A percentile compares a stretch with the other conserved stretches of the same genome.
These are phyloP conservation scores for Hypoxylon sp. DNA, from an alignment of 2,329 filamentous ascomycete genomes.

Conservation along the genomic window DNA sequence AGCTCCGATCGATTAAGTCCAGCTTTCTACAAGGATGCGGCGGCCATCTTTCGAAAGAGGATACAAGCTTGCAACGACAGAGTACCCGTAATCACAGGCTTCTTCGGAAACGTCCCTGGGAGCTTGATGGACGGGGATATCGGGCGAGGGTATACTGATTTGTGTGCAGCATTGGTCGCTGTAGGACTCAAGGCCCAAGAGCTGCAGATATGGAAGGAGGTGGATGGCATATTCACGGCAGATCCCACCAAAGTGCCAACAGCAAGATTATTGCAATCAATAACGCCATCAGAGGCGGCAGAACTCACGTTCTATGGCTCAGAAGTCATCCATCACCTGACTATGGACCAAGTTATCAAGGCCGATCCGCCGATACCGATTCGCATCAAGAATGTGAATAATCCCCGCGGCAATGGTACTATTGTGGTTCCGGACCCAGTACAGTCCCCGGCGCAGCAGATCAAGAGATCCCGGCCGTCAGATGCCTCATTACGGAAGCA, in stretches of 20 bases:
- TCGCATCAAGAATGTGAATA: constrained; percentile 93
- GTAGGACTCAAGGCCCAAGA: constrained; percentile 90
- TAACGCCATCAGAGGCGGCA: constrained; percentile 94
- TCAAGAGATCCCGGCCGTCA: constrained; percentile 63
- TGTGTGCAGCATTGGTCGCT: constrained; percentile 91
- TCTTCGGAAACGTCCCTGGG: constrained; percentile 93
- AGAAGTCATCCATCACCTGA: constrained; percentile 98
- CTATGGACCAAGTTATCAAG: constrained; percentile 95
- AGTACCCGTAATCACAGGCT: constrained; percentile 88
- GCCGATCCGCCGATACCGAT: constrained; percentile 84
- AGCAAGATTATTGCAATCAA: constrained; percentile 86
- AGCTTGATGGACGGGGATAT: constrained; percentile 90
- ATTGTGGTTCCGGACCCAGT: constrained; percentile 82
- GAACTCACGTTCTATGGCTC: constrained; percentile 95
- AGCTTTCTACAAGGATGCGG: constrained; percentile 76
- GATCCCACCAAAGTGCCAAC: constrained; percentile 92
- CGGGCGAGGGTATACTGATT: constrained; percentile 94
- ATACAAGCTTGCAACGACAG: constrained; percentile 73
- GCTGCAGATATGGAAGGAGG: constrained; percentile 98
- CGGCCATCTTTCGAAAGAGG: constrained; percentile 71
- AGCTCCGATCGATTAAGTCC: constrained; percentile 71
- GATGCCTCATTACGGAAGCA: constrained; percentile 65
- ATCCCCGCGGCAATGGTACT: constrained; percentile 81
- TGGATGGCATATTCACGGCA: constrained; percentile 89
- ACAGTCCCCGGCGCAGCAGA: constrained; percentile 68